These are phyloP conservation scores for Magnaporthiopsis poae DNA, from an alignment of 2,329 filamentous ascomycete species.

Conservation along the genomic window DNA sequence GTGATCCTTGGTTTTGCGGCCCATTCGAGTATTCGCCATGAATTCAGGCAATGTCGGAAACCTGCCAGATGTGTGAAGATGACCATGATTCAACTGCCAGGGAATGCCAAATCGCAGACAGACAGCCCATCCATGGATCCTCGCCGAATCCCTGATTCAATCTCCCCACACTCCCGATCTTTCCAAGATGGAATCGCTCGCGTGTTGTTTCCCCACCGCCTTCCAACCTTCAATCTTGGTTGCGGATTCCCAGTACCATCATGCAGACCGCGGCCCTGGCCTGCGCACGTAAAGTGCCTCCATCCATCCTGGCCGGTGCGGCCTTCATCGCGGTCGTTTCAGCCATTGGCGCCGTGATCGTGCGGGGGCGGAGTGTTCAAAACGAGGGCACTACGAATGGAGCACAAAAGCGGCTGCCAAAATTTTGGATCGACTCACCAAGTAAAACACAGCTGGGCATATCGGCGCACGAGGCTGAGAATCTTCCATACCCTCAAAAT, in stretches of 20 bases:
- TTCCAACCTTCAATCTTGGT: not conserved
- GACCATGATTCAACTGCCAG: no score
- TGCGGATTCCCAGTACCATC: not conserved
- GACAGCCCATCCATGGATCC: not conserved
- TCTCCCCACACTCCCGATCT: not conserved
- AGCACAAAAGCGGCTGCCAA: not conserved
- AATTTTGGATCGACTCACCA: conserved; percentile 24
- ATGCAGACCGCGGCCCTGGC: not conserved
- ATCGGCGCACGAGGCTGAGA: conserved; percentile 26
- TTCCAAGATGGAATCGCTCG: not conserved
- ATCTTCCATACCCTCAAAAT: conserved; percentile 57
- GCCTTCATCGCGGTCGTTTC: not conserved
- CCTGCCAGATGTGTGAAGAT: no score
- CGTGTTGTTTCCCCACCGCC: not conserved
- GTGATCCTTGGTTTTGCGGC: no score
- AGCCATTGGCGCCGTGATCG: not conserved
- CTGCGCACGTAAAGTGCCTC: not conserved
- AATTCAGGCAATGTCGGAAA: no score
- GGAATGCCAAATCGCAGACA: no score
- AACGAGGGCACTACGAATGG: no score
- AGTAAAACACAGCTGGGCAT: conserved; percentile 30
- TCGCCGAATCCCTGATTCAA: not conserved
- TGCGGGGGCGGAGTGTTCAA: not conserved
- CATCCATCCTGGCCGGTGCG: not conserved
- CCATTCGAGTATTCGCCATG: no score